Evolutionary conservation across 2,329 filamentous ascomycete genomes (phyloP).

Genomic region (Zymoseptoria pseudotritici): DNA sequence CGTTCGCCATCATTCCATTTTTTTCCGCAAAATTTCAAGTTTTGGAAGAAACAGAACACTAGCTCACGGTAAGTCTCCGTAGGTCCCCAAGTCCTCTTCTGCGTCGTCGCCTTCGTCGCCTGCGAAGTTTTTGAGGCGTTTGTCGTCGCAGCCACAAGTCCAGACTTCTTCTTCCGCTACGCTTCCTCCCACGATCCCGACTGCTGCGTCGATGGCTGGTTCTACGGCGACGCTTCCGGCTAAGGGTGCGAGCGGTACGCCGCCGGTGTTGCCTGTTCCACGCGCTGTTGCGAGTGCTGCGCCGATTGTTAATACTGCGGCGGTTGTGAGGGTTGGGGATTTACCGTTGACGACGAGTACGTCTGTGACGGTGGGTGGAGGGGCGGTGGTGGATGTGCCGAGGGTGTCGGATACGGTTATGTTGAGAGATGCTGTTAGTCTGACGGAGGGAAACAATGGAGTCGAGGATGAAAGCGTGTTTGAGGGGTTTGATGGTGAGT

Average conservation of each 20-base stretch:
- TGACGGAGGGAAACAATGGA: too few species aligned
- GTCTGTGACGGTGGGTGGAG: background rate
- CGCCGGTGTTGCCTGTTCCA: too few species aligned
- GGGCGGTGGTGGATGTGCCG: background rate
- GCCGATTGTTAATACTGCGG: background rate
- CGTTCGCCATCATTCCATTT: too few species aligned
- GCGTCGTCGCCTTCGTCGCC: background rate
- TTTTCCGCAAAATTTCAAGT: too few species aligned
- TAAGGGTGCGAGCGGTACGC: too few species aligned
- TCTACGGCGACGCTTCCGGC: background rate
- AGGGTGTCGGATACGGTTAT: too few species aligned
- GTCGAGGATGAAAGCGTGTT: too few species aligned
- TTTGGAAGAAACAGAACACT: slow-evolving; percentile 8
- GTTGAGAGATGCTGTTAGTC: background rate
- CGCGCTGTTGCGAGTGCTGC: background rate
- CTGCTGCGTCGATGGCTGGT: background rate
- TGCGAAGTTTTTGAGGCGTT: background rate
- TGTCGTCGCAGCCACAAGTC: background rate
- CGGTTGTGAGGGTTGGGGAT: too few species aligned
- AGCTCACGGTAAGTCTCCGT: slow-evolving; percentile 24
- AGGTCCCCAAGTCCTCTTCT: slow-evolving; percentile 8
- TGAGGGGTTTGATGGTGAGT: too few species aligned
- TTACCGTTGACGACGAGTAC: background rate
- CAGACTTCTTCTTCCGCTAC: background rate
- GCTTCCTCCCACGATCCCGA: background rate